Conservation (phyloP, 2,329 filamentous ascomycete genomes). For the Ophiostoma perfectum region DNA sequence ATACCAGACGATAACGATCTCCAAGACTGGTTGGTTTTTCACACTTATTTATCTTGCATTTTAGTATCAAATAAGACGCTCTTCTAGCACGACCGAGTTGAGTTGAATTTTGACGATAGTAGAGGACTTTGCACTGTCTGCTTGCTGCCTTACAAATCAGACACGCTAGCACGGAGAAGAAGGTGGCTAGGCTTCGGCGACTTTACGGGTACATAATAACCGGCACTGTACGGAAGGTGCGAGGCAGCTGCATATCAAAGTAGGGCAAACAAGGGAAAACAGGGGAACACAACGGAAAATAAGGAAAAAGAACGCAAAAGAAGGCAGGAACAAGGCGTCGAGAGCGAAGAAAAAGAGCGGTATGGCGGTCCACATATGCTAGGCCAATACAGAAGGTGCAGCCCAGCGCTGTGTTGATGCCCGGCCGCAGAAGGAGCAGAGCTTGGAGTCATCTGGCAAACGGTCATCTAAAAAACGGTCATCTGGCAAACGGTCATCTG, state of each 20-base stretch:
- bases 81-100: neutral
- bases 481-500: too few relatives aligned
- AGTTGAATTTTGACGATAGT: neutral
- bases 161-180: neutral
- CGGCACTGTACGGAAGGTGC: neutral
- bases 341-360: neutral
- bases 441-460: too few relatives aligned
- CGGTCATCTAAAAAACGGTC: too few relatives aligned
- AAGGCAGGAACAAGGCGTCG: neutral
- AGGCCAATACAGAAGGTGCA: neutral
- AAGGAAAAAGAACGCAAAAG: neutral
- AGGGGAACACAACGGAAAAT: too few relatives aligned
- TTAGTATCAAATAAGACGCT: too few relatives aligned
- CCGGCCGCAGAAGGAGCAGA: too few relatives aligned
- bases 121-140: too few relatives aligned
- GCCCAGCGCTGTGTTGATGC: neutral
- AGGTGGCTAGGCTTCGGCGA: neutral
- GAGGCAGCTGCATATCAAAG: neutral
- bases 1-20: neutral
- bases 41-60: too few relatives aligned
- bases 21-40: too few relatives aligned
- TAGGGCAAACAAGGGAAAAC: too few relatives aligned
- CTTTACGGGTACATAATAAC: neutral
- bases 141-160: neutral
- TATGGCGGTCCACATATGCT: neutral